These are phyloP conservation scores for Candolleomyces efflorescens DNA, from an alignment of 768 basidiomycete species.

Conservation along the genomic window DNA sequence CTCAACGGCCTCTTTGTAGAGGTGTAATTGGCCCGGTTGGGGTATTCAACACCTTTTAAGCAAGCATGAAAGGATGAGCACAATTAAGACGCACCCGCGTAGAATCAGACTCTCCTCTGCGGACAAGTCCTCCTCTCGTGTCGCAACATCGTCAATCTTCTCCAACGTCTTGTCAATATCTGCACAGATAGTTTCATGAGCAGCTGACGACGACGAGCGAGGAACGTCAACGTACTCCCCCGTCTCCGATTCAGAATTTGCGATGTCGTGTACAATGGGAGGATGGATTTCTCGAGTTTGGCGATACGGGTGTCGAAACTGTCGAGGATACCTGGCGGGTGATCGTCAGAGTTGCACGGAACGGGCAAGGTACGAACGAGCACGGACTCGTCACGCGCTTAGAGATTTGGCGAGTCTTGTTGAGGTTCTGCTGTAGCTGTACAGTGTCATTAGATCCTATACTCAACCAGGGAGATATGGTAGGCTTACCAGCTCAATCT, in stretches of 20 bases:
- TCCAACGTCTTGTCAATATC: constrained; percentile 77
- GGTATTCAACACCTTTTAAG: constrained; percentile 40
- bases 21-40: constrained; percentile 58
- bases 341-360: too few relatives aligned
- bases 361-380: too few relatives aligned
- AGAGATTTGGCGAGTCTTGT: constrained; percentile 81
- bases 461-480: background rate
- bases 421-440: constrained; percentile 82
- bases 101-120: constrained; percentile 77
- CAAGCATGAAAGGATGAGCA: background rate
- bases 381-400: constrained; percentile 79
- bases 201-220: background rate
- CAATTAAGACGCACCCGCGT: constrained; percentile 51
- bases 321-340: constrained; percentile 76
- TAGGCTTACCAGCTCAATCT: constrained; percentile 60
- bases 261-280: constrained; percentile 76
- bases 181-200: constrained; percentile 21
- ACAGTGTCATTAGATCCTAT: background rate
- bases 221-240: constrained; percentile 49
- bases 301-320: constrained; percentile 81
- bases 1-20: constrained; percentile 70
- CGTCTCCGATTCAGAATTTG: constrained; percentile 70
- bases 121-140: constrained; percentile 69
- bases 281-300: constrained; percentile 80
- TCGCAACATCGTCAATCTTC: constrained; percentile 77